Evolutionary conservation across 2,329 filamentous ascomycete species (phyloP), one percentile per base, ranked within the genome.

Genomic region (Phialophora tarda): DNA sequence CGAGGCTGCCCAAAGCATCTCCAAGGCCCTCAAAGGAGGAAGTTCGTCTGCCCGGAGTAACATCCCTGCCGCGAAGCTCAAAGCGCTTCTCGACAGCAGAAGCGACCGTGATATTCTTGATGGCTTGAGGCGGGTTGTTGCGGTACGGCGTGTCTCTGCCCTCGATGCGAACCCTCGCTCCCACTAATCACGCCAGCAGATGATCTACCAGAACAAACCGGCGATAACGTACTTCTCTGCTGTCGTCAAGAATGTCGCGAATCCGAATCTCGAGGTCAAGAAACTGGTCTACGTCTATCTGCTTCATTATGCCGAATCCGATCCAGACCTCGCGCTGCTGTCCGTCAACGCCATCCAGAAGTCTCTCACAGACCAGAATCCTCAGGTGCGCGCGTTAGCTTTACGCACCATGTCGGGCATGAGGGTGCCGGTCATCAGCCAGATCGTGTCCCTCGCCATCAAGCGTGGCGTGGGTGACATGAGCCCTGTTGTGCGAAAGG

Each of bases 291-390:
- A 99, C 83, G 96, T 97, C 77, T 99, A 97, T 80, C 88, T 99
- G 69, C 90, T 98, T 67, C 92, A 96, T 77, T 93, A 99, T 84
- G 95, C 95, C 77, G 95, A 98, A 78, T 88, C 93, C 70, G 95
- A 98, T 75, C 95, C 94, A 65, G 95, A 99, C 79, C 91, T 97
- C 54, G 93, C 95, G 23, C 86, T 99, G 44, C 86, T 99, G 53
- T 97, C 93, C 66, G 97, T 99, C 85, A 99, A 99, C 80, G 96
- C 95, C 6, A 98, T 99, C 73, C 95, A 99, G 77, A 98, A 97
- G 80, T 97, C 94, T 10, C 86, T 99, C 65, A 96, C 93, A 26
- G 95, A 99, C 79, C 84, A 89, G 65, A 97, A 93, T 77, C 92
- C 95, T 1, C 91, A 96, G 75, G 88, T 97, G 23, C 89, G 95